Evolutionary conservation across 139 green algal species (phyloP).

Genomic region (Pleodorina starrii): DNA sequence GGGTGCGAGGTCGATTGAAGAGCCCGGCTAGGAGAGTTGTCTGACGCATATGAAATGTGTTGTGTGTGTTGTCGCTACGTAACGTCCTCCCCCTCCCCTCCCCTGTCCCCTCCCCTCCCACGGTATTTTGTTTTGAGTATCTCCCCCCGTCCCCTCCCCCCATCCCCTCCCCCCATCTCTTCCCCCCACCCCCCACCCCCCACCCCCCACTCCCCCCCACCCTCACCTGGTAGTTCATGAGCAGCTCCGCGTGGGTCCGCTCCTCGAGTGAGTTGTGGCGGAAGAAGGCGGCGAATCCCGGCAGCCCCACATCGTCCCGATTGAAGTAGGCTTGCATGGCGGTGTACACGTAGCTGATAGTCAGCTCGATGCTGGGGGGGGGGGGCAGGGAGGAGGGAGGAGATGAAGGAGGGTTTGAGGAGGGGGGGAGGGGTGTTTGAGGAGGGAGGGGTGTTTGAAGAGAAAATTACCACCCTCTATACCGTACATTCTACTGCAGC

Average conservation of each 20-base stretch:
- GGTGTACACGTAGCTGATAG: slow-evolving; percentile 91
- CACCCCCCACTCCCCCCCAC: background rate
- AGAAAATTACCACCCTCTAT: background rate
- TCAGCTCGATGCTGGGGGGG: slow-evolving; percentile 75
- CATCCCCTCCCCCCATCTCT: too few relatives aligned
- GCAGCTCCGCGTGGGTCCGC: slow-evolving; percentile 80
- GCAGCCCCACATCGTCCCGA: slow-evolving; percentile 92
- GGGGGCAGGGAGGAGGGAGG: background rate
- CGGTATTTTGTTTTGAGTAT: background rate
- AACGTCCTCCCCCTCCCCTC: background rate
- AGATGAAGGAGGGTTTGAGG: background rate
- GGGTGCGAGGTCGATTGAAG: too few relatives aligned
- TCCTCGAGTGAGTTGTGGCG: slow-evolving; percentile 75
- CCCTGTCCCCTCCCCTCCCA: too few relatives aligned
- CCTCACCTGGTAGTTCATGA: slow-evolving; percentile 40
- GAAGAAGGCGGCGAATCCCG: slow-evolving; percentile 82
- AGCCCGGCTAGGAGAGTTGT: too few relatives aligned
- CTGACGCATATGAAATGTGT: too few relatives aligned
- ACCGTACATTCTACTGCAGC: background rate
- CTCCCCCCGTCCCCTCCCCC: too few relatives aligned
- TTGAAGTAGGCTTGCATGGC: slow-evolving; percentile 88
- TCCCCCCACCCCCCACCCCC: background rate
- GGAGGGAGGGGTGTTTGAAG: background rate
- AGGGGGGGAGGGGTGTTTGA: background rate
- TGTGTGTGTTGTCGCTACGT: too few relatives aligned